Conservation (phyloP, 1,139 yeast species). For the Kodamaea ohmeri region DNA sequence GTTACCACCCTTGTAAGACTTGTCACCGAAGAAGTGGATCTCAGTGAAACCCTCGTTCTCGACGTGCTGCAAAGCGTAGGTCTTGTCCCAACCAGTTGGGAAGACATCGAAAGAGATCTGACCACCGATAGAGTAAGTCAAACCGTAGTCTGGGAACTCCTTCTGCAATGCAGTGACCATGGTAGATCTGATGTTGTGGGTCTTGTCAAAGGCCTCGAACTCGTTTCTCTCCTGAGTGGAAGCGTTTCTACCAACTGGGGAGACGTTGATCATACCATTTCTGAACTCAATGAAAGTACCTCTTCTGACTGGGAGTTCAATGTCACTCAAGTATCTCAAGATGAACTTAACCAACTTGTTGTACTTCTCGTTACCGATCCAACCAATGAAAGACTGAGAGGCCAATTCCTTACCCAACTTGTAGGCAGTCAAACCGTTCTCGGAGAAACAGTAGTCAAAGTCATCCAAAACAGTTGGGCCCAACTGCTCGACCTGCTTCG, state of each 20-base stretch:
- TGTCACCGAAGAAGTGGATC: conserved; percentile 98
- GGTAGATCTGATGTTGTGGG: conserved; percentile 73
- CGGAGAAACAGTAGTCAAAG: conserved; percentile 95
- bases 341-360: conserved; percentile 83
- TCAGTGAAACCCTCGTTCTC: conserved; percentile 77
- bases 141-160: conserved; percentile 76
- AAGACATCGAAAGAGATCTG: conserved; percentile 98
- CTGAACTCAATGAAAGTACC: conserved; percentile 98
- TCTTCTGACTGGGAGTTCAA: conserved; percentile 91
- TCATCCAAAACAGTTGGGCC: conserved; percentile 74
- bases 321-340: conserved; percentile 75
- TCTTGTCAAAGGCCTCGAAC: conserved; percentile 78
- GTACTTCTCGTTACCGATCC: conserved; percentile 96
- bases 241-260: conserved; percentile 98
- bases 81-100: conserved; percentile 99
- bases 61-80: conserved; percentile 93
- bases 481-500: conserved; percentile 93
- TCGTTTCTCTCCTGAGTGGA: conserved; percentile 90
- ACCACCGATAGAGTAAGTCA: conserved; percentile 98
- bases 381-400: conserved; percentile 86
- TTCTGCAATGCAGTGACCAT: conserved; percentile 82
- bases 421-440: conserved; percentile 97
- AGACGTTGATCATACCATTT: conserved; percentile 98
- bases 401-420: conserved; percentile 84
- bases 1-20: conserved; percentile 95